These are phyloP conservation scores for Trichoderma orchidacearum DNA, from an alignment of 495 filamentous ascomycete species.

Conservation along the genomic window DNA sequence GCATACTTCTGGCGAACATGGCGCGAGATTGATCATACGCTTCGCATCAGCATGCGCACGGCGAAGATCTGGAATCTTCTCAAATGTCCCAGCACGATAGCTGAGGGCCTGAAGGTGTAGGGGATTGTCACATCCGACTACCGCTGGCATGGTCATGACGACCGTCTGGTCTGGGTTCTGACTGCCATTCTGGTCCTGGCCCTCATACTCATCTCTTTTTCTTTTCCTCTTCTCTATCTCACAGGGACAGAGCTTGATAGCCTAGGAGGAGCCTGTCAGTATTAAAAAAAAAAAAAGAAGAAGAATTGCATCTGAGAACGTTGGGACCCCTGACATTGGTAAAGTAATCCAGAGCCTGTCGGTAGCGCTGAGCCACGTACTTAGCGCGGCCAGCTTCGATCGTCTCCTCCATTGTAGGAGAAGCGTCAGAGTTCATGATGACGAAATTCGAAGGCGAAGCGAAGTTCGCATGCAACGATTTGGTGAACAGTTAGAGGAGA, in stretches of 20 bases:
- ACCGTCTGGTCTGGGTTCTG: not conserved
- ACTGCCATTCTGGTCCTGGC: not conserved
- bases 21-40: not conserved
- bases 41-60: not conserved
- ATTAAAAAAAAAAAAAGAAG: not conserved
- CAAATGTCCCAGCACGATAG: constrained; percentile 4
- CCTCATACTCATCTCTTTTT: not conserved
- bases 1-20: not conserved
- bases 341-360: not conserved
- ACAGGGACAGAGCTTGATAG: not conserved
- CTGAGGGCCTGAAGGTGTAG: not conserved
- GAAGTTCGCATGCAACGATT: too few species aligned
- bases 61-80: not conserved
- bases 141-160: not conserved
- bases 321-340: not conserved
- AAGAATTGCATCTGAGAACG: not conserved
- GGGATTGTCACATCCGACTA: not conserved
- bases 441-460: too few species aligned
- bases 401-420: not conserved
- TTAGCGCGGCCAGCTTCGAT: not conserved
- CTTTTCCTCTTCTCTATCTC: not conserved
- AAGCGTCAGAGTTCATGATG: not conserved
- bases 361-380: not conserved
- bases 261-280: not conserved
- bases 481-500: too few species aligned